These are phyloP conservation scores for Zymoseptoria pseudotritici DNA, from an alignment of 2,329 filamentous ascomycete species.

Conservation along the genomic window DNA sequence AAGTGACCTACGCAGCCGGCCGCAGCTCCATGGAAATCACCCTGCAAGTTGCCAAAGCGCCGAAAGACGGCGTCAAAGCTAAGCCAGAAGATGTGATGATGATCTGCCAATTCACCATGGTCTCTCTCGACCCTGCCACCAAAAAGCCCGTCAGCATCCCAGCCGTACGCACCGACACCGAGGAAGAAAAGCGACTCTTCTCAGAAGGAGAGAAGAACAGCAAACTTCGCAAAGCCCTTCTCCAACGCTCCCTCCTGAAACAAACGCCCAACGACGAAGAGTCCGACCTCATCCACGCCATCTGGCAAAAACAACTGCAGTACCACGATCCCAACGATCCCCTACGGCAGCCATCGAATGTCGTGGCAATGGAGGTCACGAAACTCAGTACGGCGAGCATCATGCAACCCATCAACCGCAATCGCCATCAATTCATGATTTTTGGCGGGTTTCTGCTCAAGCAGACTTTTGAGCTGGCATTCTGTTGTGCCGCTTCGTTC, in stretches of 20 bases:
- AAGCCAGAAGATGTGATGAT: slow-evolving; percentile 57
- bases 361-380: slow-evolving; percentile 56
- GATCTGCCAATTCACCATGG: slow-evolving; percentile 72
- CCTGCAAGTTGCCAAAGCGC: slow-evolving; percentile 63
- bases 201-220: slow-evolving; percentile 59
- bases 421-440: slow-evolving; percentile 64
- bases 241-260: slow-evolving; percentile 54
- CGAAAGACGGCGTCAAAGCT: slow-evolving; percentile 48
- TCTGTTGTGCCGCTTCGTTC: slow-evolving; percentile 65
- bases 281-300: slow-evolving; percentile 62
- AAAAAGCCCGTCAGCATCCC: slow-evolving; percentile 59
- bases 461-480: slow-evolving; percentile 68
- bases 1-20: slow-evolving; percentile 65
- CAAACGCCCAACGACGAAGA: slow-evolving; percentile 65
- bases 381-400: slow-evolving; percentile 60
- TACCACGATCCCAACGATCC: slow-evolving; percentile 55
- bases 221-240: slow-evolving; percentile 56
- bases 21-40: slow-evolving; percentile 68
- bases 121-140: slow-evolving; percentile 60
- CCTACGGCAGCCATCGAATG: slow-evolving; percentile 49
- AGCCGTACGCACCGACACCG: slow-evolving; percentile 54
- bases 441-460: slow-evolving; percentile 70
- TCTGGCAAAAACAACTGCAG: slow-evolving; percentile 62
- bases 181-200: slow-evolving; percentile 58
- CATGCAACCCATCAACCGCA: slow-evolving; percentile 60